Conservation (phyloP, 1,139 yeast genomes). For the Insectozyma bohioensis region DNA sequence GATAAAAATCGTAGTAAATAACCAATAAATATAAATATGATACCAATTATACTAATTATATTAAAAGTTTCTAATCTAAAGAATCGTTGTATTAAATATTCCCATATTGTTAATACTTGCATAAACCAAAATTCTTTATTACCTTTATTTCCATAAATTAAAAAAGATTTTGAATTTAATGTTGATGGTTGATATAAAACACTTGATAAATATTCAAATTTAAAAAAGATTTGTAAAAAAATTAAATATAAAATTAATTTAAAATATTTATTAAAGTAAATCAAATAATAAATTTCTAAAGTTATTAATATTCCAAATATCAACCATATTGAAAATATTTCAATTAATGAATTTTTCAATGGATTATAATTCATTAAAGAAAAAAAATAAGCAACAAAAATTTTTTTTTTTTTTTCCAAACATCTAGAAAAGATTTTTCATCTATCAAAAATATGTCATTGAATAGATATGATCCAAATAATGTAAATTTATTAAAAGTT, state of each 20-base stretch:
- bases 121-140: slow-evolving; percentile 32
- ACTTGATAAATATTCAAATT: slow-evolving; percentile 31
- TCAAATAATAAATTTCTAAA: slow-evolving; percentile 3
- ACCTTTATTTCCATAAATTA: slow-evolving; percentile 39
- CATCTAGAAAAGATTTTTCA: neutral
- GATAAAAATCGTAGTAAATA: slow-evolving; percentile 28
- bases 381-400: neutral
- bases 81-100: slow-evolving; percentile 20
- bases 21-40: slow-evolving; percentile 21
- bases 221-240: slow-evolving; percentile 25
- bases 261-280: slow-evolving; percentile 4
- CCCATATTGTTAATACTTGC: slow-evolving; percentile 28
- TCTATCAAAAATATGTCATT: slow-evolving; percentile 1
- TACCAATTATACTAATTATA: slow-evolving; percentile 10
- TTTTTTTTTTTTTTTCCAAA: slow-evolving; percentile 2
- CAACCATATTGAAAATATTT: slow-evolving; percentile 21
- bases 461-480: slow-evolving; percentile 24
- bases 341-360: slow-evolving; percentile 21
- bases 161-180: slow-evolving; percentile 31
- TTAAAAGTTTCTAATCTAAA: neutral
- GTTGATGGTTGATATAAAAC: slow-evolving; percentile 24
- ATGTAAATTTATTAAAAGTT: slow-evolving; percentile 33
- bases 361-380: slow-evolving; percentile 13
- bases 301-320: slow-evolving; percentile 21
- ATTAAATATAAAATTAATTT: slow-evolving; percentile 20